A percentile compares a stretch with the other conserved stretches of the same genome.
phyloP scores from a whole-genome alignment of 352 stramenopile species.

The Phytopythium kandeliae region DNA sequence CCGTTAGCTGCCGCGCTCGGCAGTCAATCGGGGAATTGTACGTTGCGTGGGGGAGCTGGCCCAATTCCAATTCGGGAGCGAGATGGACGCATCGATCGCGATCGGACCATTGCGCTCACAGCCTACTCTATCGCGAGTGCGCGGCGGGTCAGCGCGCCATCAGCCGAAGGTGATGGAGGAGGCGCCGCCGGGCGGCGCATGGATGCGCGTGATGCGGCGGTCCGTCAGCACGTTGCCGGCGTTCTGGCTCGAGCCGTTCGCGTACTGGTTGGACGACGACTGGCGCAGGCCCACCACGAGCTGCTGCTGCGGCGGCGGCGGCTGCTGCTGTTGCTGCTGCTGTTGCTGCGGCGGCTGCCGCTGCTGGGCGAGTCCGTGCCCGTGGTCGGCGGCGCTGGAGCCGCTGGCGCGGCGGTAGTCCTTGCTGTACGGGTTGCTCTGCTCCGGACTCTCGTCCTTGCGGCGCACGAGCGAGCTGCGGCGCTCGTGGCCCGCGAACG shows the following conservation, averaged over 20 bases:
- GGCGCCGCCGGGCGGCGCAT: slow-evolving; percentile 80
- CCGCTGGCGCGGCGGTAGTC: slow-evolving; percentile 24
- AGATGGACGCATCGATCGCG: too few species aligned
- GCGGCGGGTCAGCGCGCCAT: too few species aligned
- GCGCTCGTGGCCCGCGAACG: slow-evolving; percentile 47
- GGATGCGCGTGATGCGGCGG: slow-evolving; percentile 84
- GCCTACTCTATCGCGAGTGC: too few species aligned
- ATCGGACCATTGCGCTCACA: too few species aligned
- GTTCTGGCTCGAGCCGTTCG: slow-evolving; percentile 83
- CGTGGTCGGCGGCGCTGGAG: slow-evolving; percentile 16
- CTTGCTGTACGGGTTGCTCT: slow-evolving; percentile 43
- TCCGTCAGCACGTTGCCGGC: slow-evolving; percentile 88
- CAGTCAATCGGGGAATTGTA: slow-evolving; percentile 6
- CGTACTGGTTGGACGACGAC: slow-evolving; percentile 83
- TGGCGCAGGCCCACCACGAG: slow-evolving; percentile 5
- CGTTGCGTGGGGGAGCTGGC: too few species aligned
- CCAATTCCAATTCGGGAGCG: too few species aligned
- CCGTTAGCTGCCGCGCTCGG: not conserved
- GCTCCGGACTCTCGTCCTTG: slow-evolving; percentile 54
- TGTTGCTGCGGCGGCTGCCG: slow-evolving; percentile 22
- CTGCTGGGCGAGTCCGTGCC: slow-evolving; percentile 11
- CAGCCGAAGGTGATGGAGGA: slow-evolving; percentile 79
- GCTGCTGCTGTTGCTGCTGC: slow-evolving; percentile 17
- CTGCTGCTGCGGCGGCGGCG: slow-evolving; percentile 24
- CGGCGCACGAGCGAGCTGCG: slow-evolving; percentile 20